Percentiles rank a stretch among this genome's conserved stretches.
Evolutionary conservation across 257 asterid species (phyloP).

Genomic region (Agastache rugosa): DNA sequence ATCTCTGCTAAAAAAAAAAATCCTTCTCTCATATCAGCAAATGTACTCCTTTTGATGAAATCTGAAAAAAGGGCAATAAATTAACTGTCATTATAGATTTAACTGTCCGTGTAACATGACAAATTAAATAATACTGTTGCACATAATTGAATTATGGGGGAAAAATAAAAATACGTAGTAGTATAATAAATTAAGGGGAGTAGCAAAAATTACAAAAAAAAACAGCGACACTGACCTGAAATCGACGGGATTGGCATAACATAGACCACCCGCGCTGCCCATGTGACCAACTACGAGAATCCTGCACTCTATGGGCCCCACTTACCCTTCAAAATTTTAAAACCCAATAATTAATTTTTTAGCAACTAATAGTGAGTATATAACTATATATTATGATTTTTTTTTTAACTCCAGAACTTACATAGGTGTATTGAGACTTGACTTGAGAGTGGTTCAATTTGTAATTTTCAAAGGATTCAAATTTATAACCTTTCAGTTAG

Average conservation of each 20-base stretch:
- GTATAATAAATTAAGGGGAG: not conserved
- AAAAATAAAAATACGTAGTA: no score
- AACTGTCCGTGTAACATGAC: not conserved
- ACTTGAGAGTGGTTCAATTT: no score
- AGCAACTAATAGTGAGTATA: no score
- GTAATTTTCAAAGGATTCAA: no score
- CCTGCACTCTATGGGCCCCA: constrained; percentile 41
- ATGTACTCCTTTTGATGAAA: not conserved
- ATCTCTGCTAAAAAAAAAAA: no score
- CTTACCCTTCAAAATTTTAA: not conserved
- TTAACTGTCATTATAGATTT: no score
- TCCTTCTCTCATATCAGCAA: not conserved
- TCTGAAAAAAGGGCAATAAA: not conserved
- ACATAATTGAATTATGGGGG: no score
- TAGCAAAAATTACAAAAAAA: not conserved
- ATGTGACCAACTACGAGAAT: constrained; percentile 46
- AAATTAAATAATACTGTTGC: no score
- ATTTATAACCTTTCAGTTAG: no score
- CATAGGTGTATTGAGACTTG: no score
- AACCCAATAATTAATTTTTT: not conserved
- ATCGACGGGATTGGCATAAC: constrained; percentile 29
- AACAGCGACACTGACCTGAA: constrained; percentile 27
- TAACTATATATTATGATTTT: no score
- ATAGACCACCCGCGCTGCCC: constrained; percentile 29
- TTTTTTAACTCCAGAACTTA: no score